These are phyloP conservation scores for Bromus sterilis DNA, from an alignment of 176 grass and related monocot species.

Conservation along the genomic window DNA sequence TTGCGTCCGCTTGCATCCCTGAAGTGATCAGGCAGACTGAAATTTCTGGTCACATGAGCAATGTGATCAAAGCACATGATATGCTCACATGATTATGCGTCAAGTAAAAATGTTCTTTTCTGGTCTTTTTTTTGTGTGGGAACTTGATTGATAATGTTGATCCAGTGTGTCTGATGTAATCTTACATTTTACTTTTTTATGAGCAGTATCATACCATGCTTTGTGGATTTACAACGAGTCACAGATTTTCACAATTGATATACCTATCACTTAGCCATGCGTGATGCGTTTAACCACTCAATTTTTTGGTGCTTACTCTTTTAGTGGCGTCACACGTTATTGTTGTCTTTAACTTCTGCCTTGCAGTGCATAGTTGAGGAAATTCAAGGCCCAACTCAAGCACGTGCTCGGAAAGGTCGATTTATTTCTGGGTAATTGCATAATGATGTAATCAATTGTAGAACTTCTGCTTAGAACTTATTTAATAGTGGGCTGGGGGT, in stretches of 20 bases:
- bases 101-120: background rate
- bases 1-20: background rate
- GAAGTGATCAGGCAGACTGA: background rate
- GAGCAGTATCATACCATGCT: background rate
- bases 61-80: background rate
- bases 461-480: background rate
- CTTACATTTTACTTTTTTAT: background rate
- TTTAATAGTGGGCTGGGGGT: background rate
- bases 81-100: background rate
- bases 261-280: background rate
- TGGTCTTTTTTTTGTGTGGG: background rate
- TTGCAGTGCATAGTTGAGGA: conserved; percentile 98
- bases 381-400: conserved; percentile 84
- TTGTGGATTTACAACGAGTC: background rate
- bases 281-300: background rate
- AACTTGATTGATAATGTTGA: background rate
- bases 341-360: conserved; percentile 15
- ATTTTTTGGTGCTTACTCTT: background rate
- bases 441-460: background rate
- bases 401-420: conserved; percentile 87
- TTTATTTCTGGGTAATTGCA: conserved; percentile 97
- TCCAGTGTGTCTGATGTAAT: background rate
- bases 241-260: background rate
- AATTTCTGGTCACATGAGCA: background rate
- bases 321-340: background rate